Conservation (phyloP, 1,284 basidiomycete genomes). For the Xerocomus cyaneibrunnescens region DNA sequence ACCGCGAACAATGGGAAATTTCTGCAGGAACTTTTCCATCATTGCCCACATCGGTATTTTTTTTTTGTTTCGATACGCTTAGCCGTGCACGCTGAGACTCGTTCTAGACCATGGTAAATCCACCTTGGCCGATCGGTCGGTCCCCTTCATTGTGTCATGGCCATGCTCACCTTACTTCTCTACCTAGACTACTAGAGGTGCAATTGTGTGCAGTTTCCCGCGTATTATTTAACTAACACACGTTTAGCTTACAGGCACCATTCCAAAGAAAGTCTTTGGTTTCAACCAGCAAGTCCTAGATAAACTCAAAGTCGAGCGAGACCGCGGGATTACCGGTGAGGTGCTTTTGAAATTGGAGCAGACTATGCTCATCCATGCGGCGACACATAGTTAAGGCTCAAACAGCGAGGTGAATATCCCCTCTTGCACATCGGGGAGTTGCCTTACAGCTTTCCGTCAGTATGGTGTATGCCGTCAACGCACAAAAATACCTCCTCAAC, state of each 20-base stretch:
- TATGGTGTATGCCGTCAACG: slow-evolving; percentile 69
- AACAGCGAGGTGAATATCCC: slow-evolving; percentile 68
- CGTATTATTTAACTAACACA: slow-evolving; percentile 8
- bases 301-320: slow-evolving; percentile 94
- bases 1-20: not conserved
- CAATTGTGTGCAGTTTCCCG: slow-evolving; percentile 7
- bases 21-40: slow-evolving; percentile 84
- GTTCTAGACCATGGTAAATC: slow-evolving; percentile 85
- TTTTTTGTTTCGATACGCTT: not conserved
- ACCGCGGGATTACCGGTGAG: slow-evolving; percentile 89
- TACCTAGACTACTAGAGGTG: slow-evolving; percentile 66
- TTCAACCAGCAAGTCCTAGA: slow-evolving; percentile 90
- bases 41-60: slow-evolving; percentile 85
- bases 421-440: not conserved
- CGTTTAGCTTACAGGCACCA: slow-evolving; percentile 81
- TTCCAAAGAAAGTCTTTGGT: slow-evolving; percentile 61
- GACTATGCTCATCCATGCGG: slow-evolving; percentile 4
- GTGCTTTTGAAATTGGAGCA: slow-evolving; percentile 1
- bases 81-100: slow-evolving; percentile 11
- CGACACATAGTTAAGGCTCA: slow-evolving; percentile 74
- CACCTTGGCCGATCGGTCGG: slow-evolving; percentile 83
- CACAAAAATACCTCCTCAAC: slow-evolving; percentile 78
- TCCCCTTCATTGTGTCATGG: slow-evolving; percentile 9
- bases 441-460: slow-evolving; percentile 39
- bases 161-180: not conserved